Percentiles rank a stretch among this genome's conserved stretches.
Evolutionary conservation across 1,139 yeast genomes (phyloP).

Genomic region (Protomyces pachydermus): DNA sequence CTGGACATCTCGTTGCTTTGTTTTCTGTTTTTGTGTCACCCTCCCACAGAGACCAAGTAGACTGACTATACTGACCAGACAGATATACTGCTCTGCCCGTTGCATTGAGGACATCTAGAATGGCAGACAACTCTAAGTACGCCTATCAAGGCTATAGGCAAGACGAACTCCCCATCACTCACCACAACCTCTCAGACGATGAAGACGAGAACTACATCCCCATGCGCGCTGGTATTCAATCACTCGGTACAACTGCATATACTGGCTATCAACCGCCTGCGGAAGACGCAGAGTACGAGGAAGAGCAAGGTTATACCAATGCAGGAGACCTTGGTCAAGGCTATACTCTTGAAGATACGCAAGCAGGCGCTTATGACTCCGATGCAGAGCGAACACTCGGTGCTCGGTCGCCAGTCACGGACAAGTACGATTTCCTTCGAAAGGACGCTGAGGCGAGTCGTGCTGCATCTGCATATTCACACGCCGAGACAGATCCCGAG

Average conservation of each 20-base stretch:
- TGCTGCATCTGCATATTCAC: constrained; percentile 8
- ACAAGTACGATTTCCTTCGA: neutral
- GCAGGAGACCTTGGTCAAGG: neutral
- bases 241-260: constrained; percentile 15
- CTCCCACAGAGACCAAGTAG: no score
- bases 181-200: constrained; percentile 15
- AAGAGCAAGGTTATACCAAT: neutral
- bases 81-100: no score
- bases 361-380: neutral
- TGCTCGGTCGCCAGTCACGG: neutral
- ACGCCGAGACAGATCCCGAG: constrained; percentile 19
- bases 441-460: neutral
- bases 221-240: constrained; percentile 5
- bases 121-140: constrained; percentile 15
- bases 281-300: neutral
- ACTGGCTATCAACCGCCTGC: constrained; percentile 3
- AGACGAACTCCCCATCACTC: constrained; percentile 18
- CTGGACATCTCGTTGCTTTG: no score
- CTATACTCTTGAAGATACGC: neutral
- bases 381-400: neutral
- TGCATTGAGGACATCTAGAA: neutral
- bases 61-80: no score
- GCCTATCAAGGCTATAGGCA: constrained; percentile 8
- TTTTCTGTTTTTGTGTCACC: no score
- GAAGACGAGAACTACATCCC: constrained; percentile 9